Evolutionary conservation across 106 monocot genomes (phyloP).

Genomic region (Dendrobium chrysotoxum): DNA sequence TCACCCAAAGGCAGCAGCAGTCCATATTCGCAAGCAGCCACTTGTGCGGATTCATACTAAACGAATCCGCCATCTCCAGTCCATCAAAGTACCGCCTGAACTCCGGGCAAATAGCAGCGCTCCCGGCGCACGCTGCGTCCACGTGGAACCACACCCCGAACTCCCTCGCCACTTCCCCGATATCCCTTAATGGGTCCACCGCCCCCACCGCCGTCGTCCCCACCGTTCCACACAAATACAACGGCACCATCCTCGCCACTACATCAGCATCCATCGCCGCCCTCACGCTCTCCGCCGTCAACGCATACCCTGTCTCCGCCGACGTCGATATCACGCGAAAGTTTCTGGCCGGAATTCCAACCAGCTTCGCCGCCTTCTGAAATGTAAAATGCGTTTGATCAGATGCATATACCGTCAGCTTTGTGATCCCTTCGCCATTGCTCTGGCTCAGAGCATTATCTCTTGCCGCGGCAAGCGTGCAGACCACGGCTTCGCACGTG

Average conservation of each 20-base stretch:
- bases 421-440: conserved; percentile 10
- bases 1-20: conserved; percentile 53
- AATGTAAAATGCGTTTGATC: conserved; percentile 56
- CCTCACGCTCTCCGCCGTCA: conserved; percentile 9
- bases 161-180: conserved; percentile 22
- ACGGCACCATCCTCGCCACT: conserved; percentile 19
- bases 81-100: conserved; percentile 30
- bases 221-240: conserved; percentile 40
- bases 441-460: conserved; percentile 16
- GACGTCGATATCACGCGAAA: conserved; percentile 27
- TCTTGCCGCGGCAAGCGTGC: conserved; percentile 35
- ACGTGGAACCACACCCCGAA: conserved; percentile 33
- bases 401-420: conserved; percentile 46
- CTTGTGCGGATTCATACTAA: conserved; percentile 55
- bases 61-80: conserved; percentile 33
- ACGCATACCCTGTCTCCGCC: conserved; percentile 13
- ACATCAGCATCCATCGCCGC: conserved; percentile 16
- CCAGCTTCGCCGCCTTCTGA: conserved; percentile 29
- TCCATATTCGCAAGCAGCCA: conserved; percentile 55
- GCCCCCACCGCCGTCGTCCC: conserved; percentile 38
- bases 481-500: conserved; percentile 38
- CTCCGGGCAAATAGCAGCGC: conserved; percentile 26
- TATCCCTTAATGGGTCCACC: conserved; percentile 31
- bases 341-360: conserved; percentile 32
- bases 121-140: conserved; percentile 38